Conservation (phyloP, 495 filamentous ascomycete genomes). For the Podospora australis region DNA sequence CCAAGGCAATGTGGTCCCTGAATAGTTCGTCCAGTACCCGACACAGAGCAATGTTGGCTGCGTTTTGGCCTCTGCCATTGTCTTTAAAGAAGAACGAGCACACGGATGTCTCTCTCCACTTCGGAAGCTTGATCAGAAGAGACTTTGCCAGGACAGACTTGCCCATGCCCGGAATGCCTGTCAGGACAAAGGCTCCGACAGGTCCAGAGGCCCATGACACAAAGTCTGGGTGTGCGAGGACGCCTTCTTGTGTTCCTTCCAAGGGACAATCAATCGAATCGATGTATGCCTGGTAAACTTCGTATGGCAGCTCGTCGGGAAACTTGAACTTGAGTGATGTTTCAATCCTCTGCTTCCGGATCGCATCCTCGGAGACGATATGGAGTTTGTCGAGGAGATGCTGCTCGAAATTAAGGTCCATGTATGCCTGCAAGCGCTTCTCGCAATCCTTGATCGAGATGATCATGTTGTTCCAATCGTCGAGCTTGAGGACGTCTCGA, state of each 20-base stretch:
- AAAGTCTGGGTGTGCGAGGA: slow-evolving; percentile 12
- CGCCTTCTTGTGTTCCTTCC: slow-evolving; percentile 11
- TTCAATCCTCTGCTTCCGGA: slow-evolving; percentile 14
- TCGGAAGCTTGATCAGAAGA: slow-evolving; percentile 12
- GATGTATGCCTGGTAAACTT: slow-evolving; percentile 18
- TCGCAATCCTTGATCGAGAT: slow-evolving; percentile 12
- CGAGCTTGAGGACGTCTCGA: slow-evolving; percentile 17
- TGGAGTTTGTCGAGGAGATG: slow-evolving; percentile 18
- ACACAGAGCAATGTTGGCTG: slow-evolving; percentile 15
- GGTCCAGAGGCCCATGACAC: slow-evolving; percentile 9
- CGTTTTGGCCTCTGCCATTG: slow-evolving; percentile 15
- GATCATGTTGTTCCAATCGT: slow-evolving; percentile 19
- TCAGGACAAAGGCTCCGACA: slow-evolving; percentile 9
- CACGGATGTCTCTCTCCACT: slow-evolving; percentile 3
- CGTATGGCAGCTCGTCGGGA: slow-evolving; percentile 18
- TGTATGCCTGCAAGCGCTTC: slow-evolving; percentile 13
- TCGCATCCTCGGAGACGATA: slow-evolving; percentile 15
- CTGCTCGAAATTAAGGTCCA: slow-evolving; percentile 17
- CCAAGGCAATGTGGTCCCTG: background rate
- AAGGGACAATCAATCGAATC: slow-evolving; percentile 16
- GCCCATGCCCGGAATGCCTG: slow-evolving; percentile 16
- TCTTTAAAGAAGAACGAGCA: slow-evolving; percentile 21
- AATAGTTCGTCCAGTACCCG: slow-evolving; percentile 16
- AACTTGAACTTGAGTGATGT: slow-evolving; percentile 19
- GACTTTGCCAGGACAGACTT: slow-evolving; percentile 18